phyloP scores from a whole-genome alignment of 176 grass and related monocot genomes.

The Musa troglodytarum region DNA sequence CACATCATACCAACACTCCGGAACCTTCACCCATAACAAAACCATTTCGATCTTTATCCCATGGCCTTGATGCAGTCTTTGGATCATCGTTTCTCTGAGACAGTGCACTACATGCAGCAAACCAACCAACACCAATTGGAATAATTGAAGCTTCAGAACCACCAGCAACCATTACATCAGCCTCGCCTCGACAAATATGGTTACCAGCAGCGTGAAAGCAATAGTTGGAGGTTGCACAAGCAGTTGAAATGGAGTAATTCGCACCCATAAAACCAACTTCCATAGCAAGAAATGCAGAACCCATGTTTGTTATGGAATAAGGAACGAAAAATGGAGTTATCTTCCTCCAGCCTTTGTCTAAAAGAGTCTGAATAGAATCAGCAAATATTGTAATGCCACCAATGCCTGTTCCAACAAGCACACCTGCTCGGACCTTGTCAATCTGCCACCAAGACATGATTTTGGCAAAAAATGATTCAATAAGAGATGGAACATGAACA shows the following conservation, averaged over 20 bases:
- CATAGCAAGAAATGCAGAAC: conserved; percentile 48
- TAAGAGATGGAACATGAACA: no score
- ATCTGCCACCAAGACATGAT: conserved; percentile 25
- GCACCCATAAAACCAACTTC: conserved; percentile 59
- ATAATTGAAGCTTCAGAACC: conserved; percentile 55
- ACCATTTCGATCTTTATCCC: conserved; percentile 54
- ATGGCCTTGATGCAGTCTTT: conserved; percentile 47
- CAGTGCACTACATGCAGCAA: conserved; percentile 64
- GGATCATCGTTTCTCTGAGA: conserved; percentile 56
- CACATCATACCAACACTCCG: conserved; percentile 39
- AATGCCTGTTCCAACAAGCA: conserved; percentile 61
- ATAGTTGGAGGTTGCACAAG: conserved; percentile 55
- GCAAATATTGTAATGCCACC: conserved; percentile 44
- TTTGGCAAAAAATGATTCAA: no score
- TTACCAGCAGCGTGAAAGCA: conserved; percentile 59
- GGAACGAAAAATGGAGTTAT: conserved; percentile 58
- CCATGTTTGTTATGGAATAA: conserved; percentile 56
- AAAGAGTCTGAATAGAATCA: conserved; percentile 36
- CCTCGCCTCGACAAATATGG: conserved; percentile 53
- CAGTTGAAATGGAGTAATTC: conserved; percentile 61
- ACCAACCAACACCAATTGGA: conserved; percentile 49
- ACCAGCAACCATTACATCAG: conserved; percentile 55
- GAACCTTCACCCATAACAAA: conserved; percentile 74
- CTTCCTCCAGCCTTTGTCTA: conserved; percentile 46
- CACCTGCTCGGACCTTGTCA: conserved; percentile 38